These are phyloP conservation scores for Saturnispora hagleri DNA, from an alignment of 805 yeast genomes.

Conservation along the genomic window DNA sequence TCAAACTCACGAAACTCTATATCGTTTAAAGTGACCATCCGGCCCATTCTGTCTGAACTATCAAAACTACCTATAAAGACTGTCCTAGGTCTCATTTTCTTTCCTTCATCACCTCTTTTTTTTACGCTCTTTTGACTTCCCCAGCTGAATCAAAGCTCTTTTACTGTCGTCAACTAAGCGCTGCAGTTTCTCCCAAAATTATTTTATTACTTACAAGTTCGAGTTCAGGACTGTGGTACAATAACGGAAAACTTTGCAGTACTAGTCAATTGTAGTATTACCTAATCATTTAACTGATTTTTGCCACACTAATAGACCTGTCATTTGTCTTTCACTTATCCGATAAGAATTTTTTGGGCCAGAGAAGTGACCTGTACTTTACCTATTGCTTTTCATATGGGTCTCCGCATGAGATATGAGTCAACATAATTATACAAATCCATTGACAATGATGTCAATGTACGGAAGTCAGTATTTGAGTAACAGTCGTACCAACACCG, in stretches of 20 bases:
- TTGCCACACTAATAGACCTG: neutral
- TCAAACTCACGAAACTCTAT: conserved; percentile 3
- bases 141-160: neutral
- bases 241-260: neutral
- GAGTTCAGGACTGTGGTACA: neutral
- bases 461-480: neutral
- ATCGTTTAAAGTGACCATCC: conserved; percentile 6
- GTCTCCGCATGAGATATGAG: neutral
- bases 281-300: neutral
- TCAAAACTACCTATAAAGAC: neutral
- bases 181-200: neutral
- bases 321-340: neutral
- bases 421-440: conserved; percentile 7
- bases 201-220: neutral
- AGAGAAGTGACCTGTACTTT: neutral
- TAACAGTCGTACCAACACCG: neutral
- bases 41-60: neutral
- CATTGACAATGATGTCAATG: conserved; percentile 22
- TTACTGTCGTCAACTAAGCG: neutral
- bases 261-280: neutral
- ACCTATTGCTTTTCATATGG: neutral
- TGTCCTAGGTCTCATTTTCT: neutral
- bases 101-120: neutral
- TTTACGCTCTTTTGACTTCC: neutral
- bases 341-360: neutral